These are phyloP conservation scores for Hammondia hammondi DNA, from an alignment of 169 alveolate species.

Conservation along the genomic window DNA sequence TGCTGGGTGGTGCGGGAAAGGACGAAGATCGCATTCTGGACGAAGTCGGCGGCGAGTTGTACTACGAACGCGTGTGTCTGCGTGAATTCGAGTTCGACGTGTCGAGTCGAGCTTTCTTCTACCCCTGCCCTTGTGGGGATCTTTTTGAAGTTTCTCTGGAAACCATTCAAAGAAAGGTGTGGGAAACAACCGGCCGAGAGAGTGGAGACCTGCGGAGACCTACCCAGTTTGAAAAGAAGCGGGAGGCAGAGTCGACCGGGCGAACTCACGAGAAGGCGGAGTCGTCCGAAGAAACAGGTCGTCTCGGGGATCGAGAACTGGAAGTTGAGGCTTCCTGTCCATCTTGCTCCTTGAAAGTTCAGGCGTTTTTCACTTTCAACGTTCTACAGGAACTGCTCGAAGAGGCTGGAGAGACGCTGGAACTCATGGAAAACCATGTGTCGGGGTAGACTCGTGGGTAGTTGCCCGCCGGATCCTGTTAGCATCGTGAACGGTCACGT, in stretches of 20 bases:
- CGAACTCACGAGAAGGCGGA: not conserved
- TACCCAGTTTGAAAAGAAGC: no score
- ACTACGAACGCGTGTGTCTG: conserved; percentile 7
- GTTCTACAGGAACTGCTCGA: not conserved
- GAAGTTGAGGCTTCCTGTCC: conserved; percentile 48
- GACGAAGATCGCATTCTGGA: not conserved
- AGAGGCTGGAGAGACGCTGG: not conserved
- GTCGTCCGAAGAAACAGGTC: not conserved
- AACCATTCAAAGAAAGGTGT: not conserved
- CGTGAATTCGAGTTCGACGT: conserved; percentile 34
- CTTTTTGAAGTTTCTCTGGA: conserved; percentile 29
- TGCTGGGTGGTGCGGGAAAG: no score
- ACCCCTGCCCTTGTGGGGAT: conserved; percentile 59
- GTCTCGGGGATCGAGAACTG: not conserved
- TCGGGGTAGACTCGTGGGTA: not conserved
- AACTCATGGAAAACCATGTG: not conserved
- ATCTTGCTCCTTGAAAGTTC: conserved; percentile 37
- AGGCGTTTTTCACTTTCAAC: not conserved
- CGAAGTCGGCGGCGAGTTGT: not conserved
- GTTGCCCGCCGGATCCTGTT: no score
- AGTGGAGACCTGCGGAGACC: not conserved
- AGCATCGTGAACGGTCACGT: no score
- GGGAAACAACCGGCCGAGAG: not conserved
- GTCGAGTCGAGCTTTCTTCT: not conserved
- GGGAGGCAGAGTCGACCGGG: no score